phyloP scores from a whole-genome alignment of 1,284 basidiomycete genomes.

The Wallemia ichthyophaga region DNA sequence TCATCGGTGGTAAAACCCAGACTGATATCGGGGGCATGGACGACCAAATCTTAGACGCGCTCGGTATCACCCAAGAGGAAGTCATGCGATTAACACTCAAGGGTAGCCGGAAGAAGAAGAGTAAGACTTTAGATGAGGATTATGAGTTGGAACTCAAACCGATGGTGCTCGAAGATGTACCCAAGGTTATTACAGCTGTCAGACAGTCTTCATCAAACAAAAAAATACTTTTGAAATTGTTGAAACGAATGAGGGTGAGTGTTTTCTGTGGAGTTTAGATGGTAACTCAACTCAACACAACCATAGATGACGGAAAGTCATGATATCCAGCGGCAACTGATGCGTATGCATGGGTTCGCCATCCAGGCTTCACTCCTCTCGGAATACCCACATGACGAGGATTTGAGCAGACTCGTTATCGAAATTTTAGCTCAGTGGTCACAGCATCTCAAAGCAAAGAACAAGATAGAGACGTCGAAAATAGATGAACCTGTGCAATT shows the following conservation, averaged over 20 bases:
- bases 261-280: neutral
- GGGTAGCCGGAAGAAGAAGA: conserved; percentile 65
- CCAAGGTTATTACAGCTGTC: conserved; percentile 70
- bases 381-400: conserved; percentile 40
- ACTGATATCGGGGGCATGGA: conserved; percentile 82
- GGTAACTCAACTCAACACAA: conserved; percentile 3
- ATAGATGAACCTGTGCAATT: conserved; percentile 36
- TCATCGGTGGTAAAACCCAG: conserved; percentile 92
- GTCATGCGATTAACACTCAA: conserved; percentile 46
- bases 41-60: conserved; percentile 79
- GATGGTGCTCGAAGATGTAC: conserved; percentile 45
- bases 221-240: conserved; percentile 49
- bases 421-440: conserved; percentile 20
- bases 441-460: conserved; percentile 49
- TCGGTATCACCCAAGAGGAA: conserved; percentile 64
- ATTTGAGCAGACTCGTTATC: conserved; percentile 33
- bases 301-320: conserved; percentile 57
- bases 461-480: conserved; percentile 74
- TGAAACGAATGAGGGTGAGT: conserved; percentile 53
- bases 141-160: conserved; percentile 41
- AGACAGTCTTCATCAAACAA: conserved; percentile 54
- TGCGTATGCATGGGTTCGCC: conserved; percentile 79
- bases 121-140: conserved; percentile 78
- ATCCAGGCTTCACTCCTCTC: conserved; percentile 66
- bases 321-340: conserved; percentile 46